A percentile compares a stretch with the other conserved stretches of the same genome.
Evolutionary conservation across 2,329 filamentous ascomycete species (phyloP).

Genomic region (Claviceps maximensis): DNA sequence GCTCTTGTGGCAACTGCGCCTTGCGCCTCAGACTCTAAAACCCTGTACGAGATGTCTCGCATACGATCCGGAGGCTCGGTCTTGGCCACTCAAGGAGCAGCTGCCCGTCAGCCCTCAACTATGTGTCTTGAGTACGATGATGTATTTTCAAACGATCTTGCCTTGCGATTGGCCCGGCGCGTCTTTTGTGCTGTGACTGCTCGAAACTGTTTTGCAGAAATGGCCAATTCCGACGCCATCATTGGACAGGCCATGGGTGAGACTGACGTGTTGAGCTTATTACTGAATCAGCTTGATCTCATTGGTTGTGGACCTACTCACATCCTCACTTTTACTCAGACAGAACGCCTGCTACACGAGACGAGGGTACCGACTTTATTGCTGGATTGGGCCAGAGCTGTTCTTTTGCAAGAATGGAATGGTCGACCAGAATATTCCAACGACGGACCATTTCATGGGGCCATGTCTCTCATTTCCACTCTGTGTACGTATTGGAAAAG

Average conservation of each 20-base stretch:
- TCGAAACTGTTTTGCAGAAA: slow-evolving; percentile 35
- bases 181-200: slow-evolving; percentile 44
- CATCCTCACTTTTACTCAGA: slow-evolving; percentile 33
- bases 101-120: slow-evolving; percentile 31
- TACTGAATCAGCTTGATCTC: slow-evolving; percentile 41
- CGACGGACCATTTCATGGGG: slow-evolving; percentile 62
- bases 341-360: slow-evolving; percentile 42
- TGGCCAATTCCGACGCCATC: slow-evolving; percentile 24
- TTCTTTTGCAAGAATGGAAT: slow-evolving; percentile 72
- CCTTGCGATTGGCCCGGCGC: slow-evolving; percentile 43
- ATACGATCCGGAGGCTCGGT: slow-evolving; percentile 41
- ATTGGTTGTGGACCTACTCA: slow-evolving; percentile 31
- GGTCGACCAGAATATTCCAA: slow-evolving; percentile 56
- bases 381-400: slow-evolving; percentile 59
- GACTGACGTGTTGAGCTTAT: slow-evolving; percentile 31
- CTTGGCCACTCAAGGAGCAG: slow-evolving; percentile 31
- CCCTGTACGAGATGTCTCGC: slow-evolving; percentile 46
- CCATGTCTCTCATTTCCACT: slow-evolving; percentile 57
- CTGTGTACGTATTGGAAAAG: slow-evolving; percentile 45
- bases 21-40: slow-evolving; percentile 30
- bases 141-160: slow-evolving; percentile 46
- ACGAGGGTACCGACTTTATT: slow-evolving; percentile 42
- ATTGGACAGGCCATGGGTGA: slow-evolving; percentile 19
- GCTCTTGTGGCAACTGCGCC: slow-evolving; percentile 47
- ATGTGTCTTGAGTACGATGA: slow-evolving; percentile 50